Conservation (phyloP, 106 monocot genomes). For the Amphibolis antarctica region DNA sequence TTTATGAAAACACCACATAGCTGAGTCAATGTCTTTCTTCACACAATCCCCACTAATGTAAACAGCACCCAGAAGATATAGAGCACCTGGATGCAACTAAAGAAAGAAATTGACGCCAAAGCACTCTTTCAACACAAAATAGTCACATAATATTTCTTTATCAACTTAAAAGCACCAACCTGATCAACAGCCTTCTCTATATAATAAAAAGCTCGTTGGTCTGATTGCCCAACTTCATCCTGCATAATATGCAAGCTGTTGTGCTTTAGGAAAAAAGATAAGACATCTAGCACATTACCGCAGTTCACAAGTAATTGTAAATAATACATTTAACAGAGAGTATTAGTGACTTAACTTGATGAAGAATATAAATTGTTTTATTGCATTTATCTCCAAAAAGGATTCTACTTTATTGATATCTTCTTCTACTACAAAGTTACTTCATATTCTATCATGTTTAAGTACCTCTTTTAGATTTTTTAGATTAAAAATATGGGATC, state of each 20-base stretch:
- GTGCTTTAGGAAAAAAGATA: neutral
- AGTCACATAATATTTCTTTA: neutral
- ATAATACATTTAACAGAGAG: too few relatives aligned
- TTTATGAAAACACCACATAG: conserved; percentile 93
- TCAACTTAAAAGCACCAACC: conserved; percentile 24
- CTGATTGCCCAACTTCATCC: conserved; percentile 72
- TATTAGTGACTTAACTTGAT: too few relatives aligned
- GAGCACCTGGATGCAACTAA: conserved; percentile 90
- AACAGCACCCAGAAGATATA: conserved; percentile 89
- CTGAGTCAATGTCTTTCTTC: conserved; percentile 71
- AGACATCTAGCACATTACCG: neutral
- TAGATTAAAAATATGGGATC: too few relatives aligned
- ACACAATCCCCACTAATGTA: conserved; percentile 91
- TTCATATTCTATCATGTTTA: too few relatives aligned
- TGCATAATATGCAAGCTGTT: conserved; percentile 6
- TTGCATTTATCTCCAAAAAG: too few relatives aligned
- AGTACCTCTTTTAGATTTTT: too few relatives aligned
- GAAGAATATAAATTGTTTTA: too few relatives aligned
- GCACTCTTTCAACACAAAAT: neutral
- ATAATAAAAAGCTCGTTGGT: conserved; percentile 90
- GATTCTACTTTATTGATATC: too few relatives aligned
- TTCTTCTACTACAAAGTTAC: too few relatives aligned
- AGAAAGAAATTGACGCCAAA: conserved; percentile 7
- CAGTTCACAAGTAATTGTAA: neutral
- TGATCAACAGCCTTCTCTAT: conserved; percentile 92